Conservation (phyloP, 495 filamentous ascomycete species). For the Podospora pseudoanserina region DNA sequence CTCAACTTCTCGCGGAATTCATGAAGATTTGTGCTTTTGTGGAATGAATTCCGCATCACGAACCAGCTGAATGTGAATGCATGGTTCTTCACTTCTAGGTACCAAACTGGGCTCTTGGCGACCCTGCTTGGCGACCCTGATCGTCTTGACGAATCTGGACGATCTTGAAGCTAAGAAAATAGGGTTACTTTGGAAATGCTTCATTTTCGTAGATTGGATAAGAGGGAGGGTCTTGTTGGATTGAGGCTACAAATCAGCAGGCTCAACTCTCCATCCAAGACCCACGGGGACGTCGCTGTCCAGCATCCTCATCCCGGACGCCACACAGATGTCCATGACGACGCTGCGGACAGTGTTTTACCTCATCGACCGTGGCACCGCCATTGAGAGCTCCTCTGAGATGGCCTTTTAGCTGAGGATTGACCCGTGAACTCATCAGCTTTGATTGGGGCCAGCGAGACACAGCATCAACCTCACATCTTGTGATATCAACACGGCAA, state of each 20-base stretch:
- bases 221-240: not conserved
- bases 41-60: no score
- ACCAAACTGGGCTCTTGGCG: not conserved
- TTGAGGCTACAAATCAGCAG: slow-evolving; percentile 31
- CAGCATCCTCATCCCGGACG: slow-evolving; percentile 45
- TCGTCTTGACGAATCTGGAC: not conserved
- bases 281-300: slow-evolving; percentile 29
- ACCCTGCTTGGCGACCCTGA: not conserved
- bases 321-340: slow-evolving; percentile 47
- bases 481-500: slow-evolving; percentile 56
- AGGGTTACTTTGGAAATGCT: not conserved
- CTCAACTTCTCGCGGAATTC: not conserved
- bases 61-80: not conserved
- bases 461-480: slow-evolving; percentile 34
- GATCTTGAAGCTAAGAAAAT: not conserved
- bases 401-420: slow-evolving; percentile 56
- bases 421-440: slow-evolving; percentile 36
- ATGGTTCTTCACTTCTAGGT: not conserved
- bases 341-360: slow-evolving; percentile 48
- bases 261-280: slow-evolving; percentile 43
- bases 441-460: no score
- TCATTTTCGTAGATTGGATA: not conserved
- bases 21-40: not conserved
- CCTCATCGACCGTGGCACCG: slow-evolving; percentile 50
- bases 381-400: slow-evolving; percentile 52